Conservation (phyloP, 2,329 filamentous ascomycete genomes). For the Akanthomyces muscarius region DNA sequence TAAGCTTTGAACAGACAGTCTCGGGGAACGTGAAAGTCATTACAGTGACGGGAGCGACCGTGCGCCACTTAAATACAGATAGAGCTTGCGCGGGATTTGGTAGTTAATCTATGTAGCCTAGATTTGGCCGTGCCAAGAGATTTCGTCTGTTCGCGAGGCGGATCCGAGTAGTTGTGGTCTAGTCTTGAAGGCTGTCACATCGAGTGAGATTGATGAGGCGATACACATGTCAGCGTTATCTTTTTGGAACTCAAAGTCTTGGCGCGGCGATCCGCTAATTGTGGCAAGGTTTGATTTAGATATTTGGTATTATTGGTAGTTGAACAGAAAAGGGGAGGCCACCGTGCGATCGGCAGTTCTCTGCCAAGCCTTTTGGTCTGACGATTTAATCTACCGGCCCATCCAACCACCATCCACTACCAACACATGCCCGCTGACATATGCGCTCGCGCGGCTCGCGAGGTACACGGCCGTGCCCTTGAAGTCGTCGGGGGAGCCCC, state of each 20-base stretch:
- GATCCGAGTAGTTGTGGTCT: no score
- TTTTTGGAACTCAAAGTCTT: no score
- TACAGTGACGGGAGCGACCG: not conserved
- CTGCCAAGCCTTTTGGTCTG: not conserved
- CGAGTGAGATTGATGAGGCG: no score
- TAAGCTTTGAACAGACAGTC: no score
- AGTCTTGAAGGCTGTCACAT: no score
- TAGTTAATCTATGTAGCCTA: no score
- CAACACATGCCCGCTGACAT: slow-evolving; percentile 77
- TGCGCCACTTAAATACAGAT: not conserved
- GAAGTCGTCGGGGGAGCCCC: slow-evolving; percentile 83
- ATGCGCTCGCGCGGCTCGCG: slow-evolving; percentile 70
- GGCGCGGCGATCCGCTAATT: no score
- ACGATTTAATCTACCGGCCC: slow-evolving; percentile 57
- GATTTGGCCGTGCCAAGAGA: not conserved
- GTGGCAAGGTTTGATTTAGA: not conserved
- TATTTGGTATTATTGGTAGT: not conserved
- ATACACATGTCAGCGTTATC: no score
- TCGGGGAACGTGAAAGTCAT: no score
- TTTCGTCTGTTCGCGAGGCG: not conserved
- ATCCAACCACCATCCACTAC: slow-evolving; percentile 92
- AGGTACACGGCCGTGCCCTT: slow-evolving; percentile 77
- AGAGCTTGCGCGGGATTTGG: not conserved
- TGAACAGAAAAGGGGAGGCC: no score
- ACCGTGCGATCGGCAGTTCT: not conserved